A percentile compares a stretch with the other conserved stretches of the same genome.
These are phyloP conservation scores for Noccaea bulbosa DNA, from an alignment of 345 rosid species.

Conservation along the genomic window DNA sequence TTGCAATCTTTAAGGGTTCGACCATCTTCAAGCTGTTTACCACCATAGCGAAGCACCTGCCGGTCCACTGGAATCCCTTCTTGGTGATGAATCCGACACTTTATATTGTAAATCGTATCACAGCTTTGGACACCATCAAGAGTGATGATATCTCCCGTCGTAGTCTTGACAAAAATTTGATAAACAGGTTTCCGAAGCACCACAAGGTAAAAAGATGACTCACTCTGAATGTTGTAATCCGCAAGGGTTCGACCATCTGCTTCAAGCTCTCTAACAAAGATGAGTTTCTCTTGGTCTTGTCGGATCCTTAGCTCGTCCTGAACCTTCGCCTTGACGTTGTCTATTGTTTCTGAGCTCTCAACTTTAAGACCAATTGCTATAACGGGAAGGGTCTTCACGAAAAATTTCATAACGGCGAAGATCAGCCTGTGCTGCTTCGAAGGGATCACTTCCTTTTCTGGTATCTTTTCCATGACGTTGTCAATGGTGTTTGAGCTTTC, in stretches of 20 bases:
- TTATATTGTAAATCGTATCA: no score
- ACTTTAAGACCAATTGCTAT: background rate
- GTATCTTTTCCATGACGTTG: background rate
- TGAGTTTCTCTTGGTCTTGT: background rate
- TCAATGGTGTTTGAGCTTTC: background rate
- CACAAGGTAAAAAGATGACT: background rate
- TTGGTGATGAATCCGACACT: no score
- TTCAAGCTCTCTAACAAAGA: background rate
- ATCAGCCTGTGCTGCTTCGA: background rate
- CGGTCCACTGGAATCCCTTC: no score
- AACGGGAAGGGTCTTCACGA: background rate
- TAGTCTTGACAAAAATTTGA: no score
- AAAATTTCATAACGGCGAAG: background rate
- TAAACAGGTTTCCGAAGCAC: background rate
- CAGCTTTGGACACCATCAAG: no score
- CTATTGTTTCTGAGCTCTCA: background rate
- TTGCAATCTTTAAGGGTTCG: no score
- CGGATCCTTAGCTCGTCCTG: background rate
- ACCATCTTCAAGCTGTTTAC: no score
- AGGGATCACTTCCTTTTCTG: background rate
- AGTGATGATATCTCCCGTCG: no score
- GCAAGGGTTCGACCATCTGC: no score
- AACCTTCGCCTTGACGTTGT: background rate
- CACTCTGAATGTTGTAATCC: background rate
- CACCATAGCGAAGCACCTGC: no score